phyloP scores from a whole-genome alignment of 345 rosid genomes.

The Lumnitzera racemosa region DNA sequence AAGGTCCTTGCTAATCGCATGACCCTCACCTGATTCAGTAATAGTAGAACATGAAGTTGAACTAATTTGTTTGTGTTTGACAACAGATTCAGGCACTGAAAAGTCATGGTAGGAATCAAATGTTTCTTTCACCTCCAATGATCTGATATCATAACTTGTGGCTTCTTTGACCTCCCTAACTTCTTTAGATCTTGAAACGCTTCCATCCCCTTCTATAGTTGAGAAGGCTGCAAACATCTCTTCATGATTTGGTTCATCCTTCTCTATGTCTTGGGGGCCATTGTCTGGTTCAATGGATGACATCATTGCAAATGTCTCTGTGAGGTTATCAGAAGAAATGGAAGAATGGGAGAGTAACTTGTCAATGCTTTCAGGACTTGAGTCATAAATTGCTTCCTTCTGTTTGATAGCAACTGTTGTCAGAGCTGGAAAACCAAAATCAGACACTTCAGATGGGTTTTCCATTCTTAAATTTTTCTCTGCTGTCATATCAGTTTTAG shows the following conservation, averaged over 20 bases:
- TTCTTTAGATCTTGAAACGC: slow-evolving; percentile 25
- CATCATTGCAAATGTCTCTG: slow-evolving; percentile 33
- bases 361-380: slow-evolving; percentile 59
- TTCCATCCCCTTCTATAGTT: slow-evolving; percentile 12
- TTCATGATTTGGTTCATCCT: no score
- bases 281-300: slow-evolving; percentile 11
- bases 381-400: slow-evolving; percentile 77
- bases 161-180: slow-evolving; percentile 21
- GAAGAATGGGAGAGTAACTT: slow-evolving; percentile 56
- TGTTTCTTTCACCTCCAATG: slow-evolving; percentile 16
- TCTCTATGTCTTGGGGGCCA: not conserved
- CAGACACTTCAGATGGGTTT: slow-evolving; percentile 29
- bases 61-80: slow-evolving; percentile 24
- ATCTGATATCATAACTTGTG: slow-evolving; percentile 12
- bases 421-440: slow-evolving; percentile 20
- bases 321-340: slow-evolving; percentile 40
- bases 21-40: slow-evolving; percentile 18
- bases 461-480: slow-evolving; percentile 29
- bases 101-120: slow-evolving; percentile 23
- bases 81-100: slow-evolving; percentile 16
- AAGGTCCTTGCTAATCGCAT: slow-evolving; percentile 15
- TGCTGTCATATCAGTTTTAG: slow-evolving; percentile 17
- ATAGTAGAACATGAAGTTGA: slow-evolving; percentile 22
- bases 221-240: no score
- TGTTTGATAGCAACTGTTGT: slow-evolving; percentile 28